Conservation (phyloP, 192 early-diverging fungal genomes). For the Cetraspora pellucida region DNA sequence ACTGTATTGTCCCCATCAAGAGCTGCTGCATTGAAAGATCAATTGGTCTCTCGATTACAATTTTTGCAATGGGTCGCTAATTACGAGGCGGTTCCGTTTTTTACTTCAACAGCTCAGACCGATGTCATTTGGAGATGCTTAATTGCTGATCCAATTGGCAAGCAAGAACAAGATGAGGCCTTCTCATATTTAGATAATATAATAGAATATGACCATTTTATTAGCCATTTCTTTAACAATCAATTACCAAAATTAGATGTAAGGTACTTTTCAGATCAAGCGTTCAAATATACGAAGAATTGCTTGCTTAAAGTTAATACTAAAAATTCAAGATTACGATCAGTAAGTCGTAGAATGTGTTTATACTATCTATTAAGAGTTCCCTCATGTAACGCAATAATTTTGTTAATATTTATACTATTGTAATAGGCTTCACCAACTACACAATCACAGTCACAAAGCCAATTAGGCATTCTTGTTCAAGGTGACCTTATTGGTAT, state of each 20-base stretch:
- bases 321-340: conserved; percentile 34
- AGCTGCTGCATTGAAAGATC: conserved; percentile 32
- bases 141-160: conserved; percentile 47
- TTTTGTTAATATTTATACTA: neutral
- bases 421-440: neutral
- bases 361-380: neutral
- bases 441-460: conserved; percentile 18
- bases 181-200: conserved; percentile 47
- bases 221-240: conserved; percentile 43
- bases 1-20: conserved; percentile 17
- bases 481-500: conserved; percentile 44
- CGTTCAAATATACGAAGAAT: conserved; percentile 42
- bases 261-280: conserved; percentile 41
- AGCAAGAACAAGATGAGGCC: conserved; percentile 45
- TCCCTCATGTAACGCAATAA: neutral
- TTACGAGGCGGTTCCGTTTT: conserved; percentile 35
- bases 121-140: conserved; percentile 51
- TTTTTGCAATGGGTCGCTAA: conserved; percentile 44
- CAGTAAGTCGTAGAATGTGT: conserved; percentile 32
- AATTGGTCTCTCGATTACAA: conserved; percentile 34
- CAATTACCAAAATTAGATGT: conserved; percentile 43
- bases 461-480: conserved; percentile 26
- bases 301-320: conserved; percentile 48
- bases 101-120: conserved; percentile 42
- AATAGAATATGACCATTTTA: conserved; percentile 40